phyloP scores from a whole-genome alignment of 306 rosid genomes.

The Rosa chinensis region DNA sequence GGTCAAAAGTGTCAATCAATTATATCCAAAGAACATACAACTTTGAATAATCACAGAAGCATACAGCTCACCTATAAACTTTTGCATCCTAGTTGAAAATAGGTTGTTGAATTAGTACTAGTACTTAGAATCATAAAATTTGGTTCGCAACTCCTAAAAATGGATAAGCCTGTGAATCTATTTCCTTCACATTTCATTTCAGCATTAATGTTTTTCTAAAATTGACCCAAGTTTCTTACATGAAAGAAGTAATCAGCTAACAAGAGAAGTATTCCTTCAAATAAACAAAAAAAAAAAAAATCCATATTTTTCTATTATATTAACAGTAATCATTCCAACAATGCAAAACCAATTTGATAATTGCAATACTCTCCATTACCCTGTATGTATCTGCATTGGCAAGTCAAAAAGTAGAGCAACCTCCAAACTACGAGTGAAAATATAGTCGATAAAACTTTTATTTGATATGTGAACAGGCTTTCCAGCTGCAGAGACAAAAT shows the following conservation, averaged over 20 bases:
- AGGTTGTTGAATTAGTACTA: conserved; percentile 1
- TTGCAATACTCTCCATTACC: too few species aligned
- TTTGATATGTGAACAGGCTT: conserved; percentile 60
- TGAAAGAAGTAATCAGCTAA: neutral
- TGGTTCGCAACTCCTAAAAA: conserved; percentile 21
- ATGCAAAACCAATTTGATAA: too few species aligned
- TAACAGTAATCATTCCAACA: too few species aligned
- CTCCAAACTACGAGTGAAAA: too few species aligned
- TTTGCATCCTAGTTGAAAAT: neutral
- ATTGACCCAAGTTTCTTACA: too few species aligned
- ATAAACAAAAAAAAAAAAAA: too few species aligned
- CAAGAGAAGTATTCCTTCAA: conserved; percentile 2
- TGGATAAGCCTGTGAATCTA: conserved; percentile 7
- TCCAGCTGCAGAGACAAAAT: conserved; percentile 56
- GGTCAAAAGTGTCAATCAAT: conserved; percentile 19
- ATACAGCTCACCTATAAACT: neutral
- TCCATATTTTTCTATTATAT: too few species aligned
- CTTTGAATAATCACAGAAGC: neutral
- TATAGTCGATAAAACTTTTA: too few species aligned
- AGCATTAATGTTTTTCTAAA: too few species aligned
- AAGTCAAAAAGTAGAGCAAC: too few species aligned
- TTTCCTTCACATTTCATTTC: conserved; percentile 6
- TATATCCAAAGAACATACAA: conserved; percentile 8
- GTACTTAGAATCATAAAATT: conserved; percentile 14
- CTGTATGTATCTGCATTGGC: too few species aligned